A percentile compares a stretch with the other conserved stretches of the same genome.
phyloP scores from a whole-genome alignment of 169 alveolate species.

The Prorocentrum cordatum region DNA sequence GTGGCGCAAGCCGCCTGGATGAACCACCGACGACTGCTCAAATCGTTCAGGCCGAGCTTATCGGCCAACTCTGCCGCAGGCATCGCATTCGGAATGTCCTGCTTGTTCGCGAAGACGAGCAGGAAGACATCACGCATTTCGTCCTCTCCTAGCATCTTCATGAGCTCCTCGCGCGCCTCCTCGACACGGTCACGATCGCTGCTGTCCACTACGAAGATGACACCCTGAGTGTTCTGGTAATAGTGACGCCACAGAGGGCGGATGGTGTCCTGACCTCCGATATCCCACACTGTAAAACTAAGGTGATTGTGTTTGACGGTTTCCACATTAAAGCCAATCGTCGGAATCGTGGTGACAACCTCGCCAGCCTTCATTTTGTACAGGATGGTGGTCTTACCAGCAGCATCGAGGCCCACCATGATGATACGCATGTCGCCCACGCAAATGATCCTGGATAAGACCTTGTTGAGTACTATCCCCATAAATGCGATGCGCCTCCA shows the following conservation, averaged over 20 bases:
- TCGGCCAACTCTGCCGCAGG: constrained; percentile 93
- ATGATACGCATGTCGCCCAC: constrained; percentile 83
- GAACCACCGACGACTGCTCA: no score
- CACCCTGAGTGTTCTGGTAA: constrained; percentile 89
- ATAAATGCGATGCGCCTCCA: no score
- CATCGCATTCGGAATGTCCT: constrained; percentile 95
- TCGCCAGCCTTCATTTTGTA: constrained; percentile 89
- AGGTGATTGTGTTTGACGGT: constrained; percentile 88
- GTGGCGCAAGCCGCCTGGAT: constrained; percentile 96
- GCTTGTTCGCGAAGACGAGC: constrained; percentile 96
- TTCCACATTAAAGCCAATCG: constrained; percentile 96
- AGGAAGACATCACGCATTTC: constrained; percentile 93
- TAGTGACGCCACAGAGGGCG: constrained; percentile 94
- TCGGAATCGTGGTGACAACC: constrained; percentile 88
- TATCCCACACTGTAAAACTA: constrained; percentile 82
- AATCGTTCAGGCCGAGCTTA: constrained; percentile 87
- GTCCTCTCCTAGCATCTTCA: constrained; percentile 77
- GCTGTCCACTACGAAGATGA: constrained; percentile 93
- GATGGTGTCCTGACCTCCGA: constrained; percentile 87
- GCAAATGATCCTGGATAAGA: no score
- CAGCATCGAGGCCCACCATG: constrained; percentile 95
- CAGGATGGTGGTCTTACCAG: constrained; percentile 97
- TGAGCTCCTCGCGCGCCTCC: constrained; percentile 74
- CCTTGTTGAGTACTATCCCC: no score
- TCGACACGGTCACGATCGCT: no score